Evolutionary conservation across 805 yeast species (phyloP).

Genomic region (Lipomyces yamadae): DNA sequence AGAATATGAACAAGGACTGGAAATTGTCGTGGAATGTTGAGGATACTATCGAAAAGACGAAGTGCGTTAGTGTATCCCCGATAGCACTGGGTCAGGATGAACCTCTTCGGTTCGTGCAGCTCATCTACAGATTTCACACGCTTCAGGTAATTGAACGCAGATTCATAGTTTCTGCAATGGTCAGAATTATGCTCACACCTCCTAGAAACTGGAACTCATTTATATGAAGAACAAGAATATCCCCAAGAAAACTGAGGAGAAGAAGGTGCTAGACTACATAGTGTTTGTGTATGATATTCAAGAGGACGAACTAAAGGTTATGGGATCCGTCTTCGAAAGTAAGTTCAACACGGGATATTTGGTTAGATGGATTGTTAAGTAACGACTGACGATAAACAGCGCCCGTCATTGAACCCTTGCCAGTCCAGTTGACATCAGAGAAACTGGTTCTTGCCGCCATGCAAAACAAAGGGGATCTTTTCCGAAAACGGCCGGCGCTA

Average conservation of each 20-base stretch:
- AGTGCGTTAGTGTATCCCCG: constrained; percentile 23
- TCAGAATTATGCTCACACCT: background rate
- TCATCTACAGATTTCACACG: constrained; percentile 25
- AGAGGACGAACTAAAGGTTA: constrained; percentile 21
- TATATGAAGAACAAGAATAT: constrained; percentile 22
- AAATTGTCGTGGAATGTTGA: constrained; percentile 23
- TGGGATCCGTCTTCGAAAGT: constrained; percentile 36
- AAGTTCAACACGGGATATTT: constrained; percentile 5
- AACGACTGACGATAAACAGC: constrained; percentile 14
- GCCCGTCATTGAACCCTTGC: constrained; percentile 25
- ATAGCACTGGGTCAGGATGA: constrained; percentile 21
- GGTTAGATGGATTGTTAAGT: background rate
- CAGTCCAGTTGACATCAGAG: constrained; percentile 9
- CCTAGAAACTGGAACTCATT: constrained; percentile 21
- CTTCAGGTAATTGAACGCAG: constrained; percentile 23
- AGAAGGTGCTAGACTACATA: constrained; percentile 27
- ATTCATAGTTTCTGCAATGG: too few relatives aligned
- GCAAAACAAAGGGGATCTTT: constrained; percentile 33
- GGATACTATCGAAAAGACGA: constrained; percentile 17
- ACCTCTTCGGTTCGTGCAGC: constrained; percentile 26
- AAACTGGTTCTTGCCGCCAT: constrained; percentile 13
- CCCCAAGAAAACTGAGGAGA: constrained; percentile 16
- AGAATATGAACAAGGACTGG: constrained; percentile 32
- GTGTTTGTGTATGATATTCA: constrained; percentile 23
- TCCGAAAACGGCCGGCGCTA: constrained; percentile 27